phyloP scores from a whole-genome alignment of 1,284 basidiomycete species.

The Apiotrichum montevideense region DNA sequence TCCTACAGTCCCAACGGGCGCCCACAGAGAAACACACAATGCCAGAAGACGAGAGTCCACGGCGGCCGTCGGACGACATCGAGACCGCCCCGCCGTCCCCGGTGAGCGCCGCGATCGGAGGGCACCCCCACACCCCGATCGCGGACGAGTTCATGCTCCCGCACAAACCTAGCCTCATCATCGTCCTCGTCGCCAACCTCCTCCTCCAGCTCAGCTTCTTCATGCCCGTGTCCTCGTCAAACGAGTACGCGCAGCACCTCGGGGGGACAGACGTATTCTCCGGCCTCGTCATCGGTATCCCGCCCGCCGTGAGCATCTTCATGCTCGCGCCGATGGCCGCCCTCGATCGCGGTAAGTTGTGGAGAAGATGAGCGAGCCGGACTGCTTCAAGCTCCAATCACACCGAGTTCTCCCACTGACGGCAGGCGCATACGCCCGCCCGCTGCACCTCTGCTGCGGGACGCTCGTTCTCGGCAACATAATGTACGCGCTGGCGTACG shows the following conservation, averaged over 20 bases:
- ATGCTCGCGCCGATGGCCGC: background rate
- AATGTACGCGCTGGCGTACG: constrained; percentile 6
- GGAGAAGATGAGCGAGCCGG: no score
- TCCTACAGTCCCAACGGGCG: no score
- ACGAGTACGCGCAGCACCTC: constrained; percentile 8
- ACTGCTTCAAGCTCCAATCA: no score
- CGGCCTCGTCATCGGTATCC: constrained; percentile 9
- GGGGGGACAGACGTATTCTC: constrained; percentile 3
- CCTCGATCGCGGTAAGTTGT: background rate
- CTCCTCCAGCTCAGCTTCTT: constrained; percentile 4
- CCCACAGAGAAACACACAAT: no score
- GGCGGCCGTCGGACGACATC: no score
- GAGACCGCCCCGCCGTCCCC: no score
- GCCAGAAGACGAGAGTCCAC: no score
- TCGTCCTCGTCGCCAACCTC: background rate
- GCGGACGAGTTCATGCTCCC: constrained; percentile 3
- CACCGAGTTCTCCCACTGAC: no score
- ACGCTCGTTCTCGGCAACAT: constrained; percentile 4
- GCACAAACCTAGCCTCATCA: background rate
- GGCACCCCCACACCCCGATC: no score
- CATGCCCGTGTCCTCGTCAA: constrained; percentile 5
- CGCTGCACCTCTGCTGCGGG: constrained; percentile 5
- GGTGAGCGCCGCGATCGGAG: no score
- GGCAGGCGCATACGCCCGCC: constrained; percentile 3
- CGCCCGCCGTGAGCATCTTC: background rate